A percentile compares a stretch with the other conserved stretches of the same genome.
These are phyloP conservation scores for Lentinula raphanica DNA, from an alignment of 768 basidiomycete genomes.

Conservation along the genomic window DNA sequence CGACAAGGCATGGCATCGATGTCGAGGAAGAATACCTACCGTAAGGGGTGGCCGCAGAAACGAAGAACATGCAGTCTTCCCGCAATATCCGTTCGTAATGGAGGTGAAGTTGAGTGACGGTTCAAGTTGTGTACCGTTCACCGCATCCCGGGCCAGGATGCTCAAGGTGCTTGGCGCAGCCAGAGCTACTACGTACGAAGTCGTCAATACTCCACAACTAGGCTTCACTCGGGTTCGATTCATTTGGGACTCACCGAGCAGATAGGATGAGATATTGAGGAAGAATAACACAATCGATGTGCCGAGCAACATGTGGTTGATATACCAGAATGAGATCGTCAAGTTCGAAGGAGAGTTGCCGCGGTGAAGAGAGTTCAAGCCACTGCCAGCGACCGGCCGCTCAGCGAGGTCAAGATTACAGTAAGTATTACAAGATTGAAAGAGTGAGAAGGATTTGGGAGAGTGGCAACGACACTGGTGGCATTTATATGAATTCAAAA, in stretches of 20 bases:
- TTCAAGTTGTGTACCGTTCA: not conserved
- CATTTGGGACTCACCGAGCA: not conserved
- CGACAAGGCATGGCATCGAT: no score
- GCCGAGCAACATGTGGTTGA: not conserved
- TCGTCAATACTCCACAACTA: not conserved
- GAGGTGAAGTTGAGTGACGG: conserved; percentile 2
- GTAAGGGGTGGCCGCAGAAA: not conserved
- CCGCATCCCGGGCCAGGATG: not conserved
- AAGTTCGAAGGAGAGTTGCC: not conserved
- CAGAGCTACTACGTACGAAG: not conserved
- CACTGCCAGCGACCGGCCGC: not conserved
- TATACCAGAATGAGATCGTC: not conserved
- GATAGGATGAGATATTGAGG: not conserved
- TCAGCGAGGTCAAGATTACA: not conserved
- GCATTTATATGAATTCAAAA: not conserved
- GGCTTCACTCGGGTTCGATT: not conserved
- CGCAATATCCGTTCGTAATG: conserved; percentile 1
- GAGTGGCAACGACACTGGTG: not conserved
- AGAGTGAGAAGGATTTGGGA: not conserved
- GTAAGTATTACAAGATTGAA: no score
- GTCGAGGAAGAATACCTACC: not conserved
- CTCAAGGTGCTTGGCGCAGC: not conserved
- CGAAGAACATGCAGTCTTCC: not conserved
- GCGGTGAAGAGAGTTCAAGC: no score
- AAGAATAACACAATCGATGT: not conserved